Percentiles rank a stretch among this genome's conserved stretches.
phyloP scores from a whole-genome alignment of 179 eudicot genomes.

The Heliamphora pulchella region DNA sequence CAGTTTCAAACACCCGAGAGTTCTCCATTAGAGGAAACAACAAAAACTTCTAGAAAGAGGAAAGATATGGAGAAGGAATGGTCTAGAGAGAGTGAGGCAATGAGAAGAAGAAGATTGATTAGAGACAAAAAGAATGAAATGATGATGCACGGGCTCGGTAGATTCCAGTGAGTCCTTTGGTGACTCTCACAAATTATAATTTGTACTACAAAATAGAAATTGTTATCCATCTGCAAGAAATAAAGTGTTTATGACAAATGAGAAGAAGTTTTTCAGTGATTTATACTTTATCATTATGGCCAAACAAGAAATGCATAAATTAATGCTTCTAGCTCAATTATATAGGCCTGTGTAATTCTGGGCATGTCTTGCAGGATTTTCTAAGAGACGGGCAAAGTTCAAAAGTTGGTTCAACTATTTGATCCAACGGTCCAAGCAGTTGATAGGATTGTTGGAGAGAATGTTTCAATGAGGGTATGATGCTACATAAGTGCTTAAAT shows the following conservation, averaged over 20 bases:
- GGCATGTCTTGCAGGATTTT: constrained; percentile 49
- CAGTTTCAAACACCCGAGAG: too few species aligned
- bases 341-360: constrained; percentile 2
- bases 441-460: constrained; percentile 80
- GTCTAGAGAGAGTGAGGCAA: too few species aligned
- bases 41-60: too few species aligned
- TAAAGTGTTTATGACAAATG: neutral
- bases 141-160: too few species aligned
- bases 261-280: neutral
- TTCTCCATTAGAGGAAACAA: too few species aligned
- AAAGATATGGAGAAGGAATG: too few species aligned
- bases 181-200: neutral
- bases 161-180: too few species aligned
- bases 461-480: constrained; percentile 92
- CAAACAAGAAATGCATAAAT: neutral
- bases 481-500: neutral
- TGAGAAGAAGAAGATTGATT: too few species aligned
- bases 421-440: constrained; percentile 80
- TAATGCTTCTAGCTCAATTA: neutral
- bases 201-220: neutral
- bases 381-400: constrained; percentile 78
- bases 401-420: constrained; percentile 66
- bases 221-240: neutral
- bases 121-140: too few species aligned
- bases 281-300: neutral